Base-by-base conservation (phyloP, 2,329 filamentous ascomycete genomes). In the Fusarium devonianum region DNA sequence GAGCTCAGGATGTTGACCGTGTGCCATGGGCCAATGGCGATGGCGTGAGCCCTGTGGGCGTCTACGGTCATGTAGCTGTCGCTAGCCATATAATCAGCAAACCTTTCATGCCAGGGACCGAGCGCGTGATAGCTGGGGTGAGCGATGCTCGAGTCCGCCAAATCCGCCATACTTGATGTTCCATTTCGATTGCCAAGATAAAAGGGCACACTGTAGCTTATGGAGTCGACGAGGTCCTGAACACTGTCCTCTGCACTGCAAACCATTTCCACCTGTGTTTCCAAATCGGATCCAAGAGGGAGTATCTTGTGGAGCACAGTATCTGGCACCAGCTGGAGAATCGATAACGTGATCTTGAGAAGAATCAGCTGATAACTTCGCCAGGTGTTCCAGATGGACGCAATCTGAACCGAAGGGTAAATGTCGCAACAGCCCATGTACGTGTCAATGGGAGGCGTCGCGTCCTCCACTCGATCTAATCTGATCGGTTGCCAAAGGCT, bases 361-460 rank as follows among this genome's bases (percentile, higher is more conserved):
- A 54, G 23, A 8, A 46, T 40, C 4, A 54, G 37, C 7, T 47
- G 41, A 19, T 47, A 54, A 7, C 46, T 41, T 16, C 51, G 44
- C 51, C 51, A 54, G 11, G 32, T 46, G n/a, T 54, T 51, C 47
- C 47, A 54, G 8, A 46, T 33, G 4, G 36, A 21, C 18, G 41
- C 46, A 3, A 54, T 35, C 14, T 45, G 37, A 14, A 54, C 37
- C 2, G 51, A 51, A 3, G 38, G 32, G 23, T 51, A 51, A 1
- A 46, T 14, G 4, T 54, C 47, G n/a, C 41, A 51, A 11, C 30
- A 7, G 4, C n/a, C 7, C 7, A 26, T 17, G n/a, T 51, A 51
- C 1, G 41, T 54, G 1, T 16, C 16, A 7, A 54, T 51, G 10
- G 37, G 28, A 4, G 51, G 41, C 9, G 13, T 22, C 3, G n/a